These are phyloP conservation scores for Phytophthora sp. DNA, from an alignment of 352 stramenopile species.

Conservation along the genomic window DNA sequence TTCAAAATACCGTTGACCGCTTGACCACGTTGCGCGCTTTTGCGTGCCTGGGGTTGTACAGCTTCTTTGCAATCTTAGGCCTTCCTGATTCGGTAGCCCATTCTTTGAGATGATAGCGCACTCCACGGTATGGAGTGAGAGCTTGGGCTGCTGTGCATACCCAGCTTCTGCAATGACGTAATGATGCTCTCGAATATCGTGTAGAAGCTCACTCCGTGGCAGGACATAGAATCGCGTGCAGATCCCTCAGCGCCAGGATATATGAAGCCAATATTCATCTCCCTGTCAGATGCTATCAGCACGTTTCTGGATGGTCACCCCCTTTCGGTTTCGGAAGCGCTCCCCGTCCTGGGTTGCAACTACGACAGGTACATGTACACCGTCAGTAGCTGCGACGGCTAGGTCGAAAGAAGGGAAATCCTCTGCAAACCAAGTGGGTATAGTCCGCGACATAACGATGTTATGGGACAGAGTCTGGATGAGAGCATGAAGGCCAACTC, in stretches of 20 bases:
- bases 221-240: conserved; percentile 11
- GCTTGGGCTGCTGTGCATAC: background rate
- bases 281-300: conserved; percentile 1
- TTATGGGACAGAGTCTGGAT: background rate
- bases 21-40: conserved; percentile 15
- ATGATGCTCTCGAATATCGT: background rate
- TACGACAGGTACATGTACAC: background rate
- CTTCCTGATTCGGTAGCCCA: background rate
- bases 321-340: conserved; percentile 13
- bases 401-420: conserved; percentile 8
- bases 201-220: too few species aligned
- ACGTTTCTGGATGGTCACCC: conserved; percentile 13
- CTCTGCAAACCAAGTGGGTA: background rate
- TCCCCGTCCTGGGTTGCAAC: background rate
- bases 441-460: too few species aligned
- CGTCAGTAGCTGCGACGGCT: conserved; percentile 7
- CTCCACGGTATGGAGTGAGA: background rate
- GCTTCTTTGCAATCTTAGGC: conserved; percentile 1
- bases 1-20: conserved; percentile 4
- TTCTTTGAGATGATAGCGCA: conserved; percentile 12
- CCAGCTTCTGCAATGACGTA: background rate
- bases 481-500: background rate
- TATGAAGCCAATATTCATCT: conserved; percentile 1
- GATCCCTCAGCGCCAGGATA: conserved; percentile 4
- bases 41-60: conserved; percentile 15